A percentile compares a stretch with the other conserved stretches of the same genome.
These are phyloP conservation scores for Geotrichum fermentans DNA, from an alignment of 1,139 yeast species.

Conservation along the genomic window DNA sequence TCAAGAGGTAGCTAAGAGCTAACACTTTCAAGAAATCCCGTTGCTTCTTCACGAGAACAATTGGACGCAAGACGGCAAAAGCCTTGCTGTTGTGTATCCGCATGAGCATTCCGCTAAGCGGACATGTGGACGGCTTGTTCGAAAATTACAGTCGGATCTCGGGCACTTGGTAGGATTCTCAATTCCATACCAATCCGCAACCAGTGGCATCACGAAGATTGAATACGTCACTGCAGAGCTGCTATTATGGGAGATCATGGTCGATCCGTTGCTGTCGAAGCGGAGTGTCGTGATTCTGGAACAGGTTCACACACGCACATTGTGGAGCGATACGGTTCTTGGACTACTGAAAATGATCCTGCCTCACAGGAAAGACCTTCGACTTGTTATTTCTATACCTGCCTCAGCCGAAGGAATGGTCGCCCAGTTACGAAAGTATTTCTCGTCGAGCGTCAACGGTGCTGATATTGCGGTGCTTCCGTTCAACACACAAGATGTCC, in stretches of 20 bases:
- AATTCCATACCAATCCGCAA: constrained; percentile 60
- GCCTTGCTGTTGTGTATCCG: constrained; percentile 58
- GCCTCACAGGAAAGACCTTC: constrained; percentile 23
- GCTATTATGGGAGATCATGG: constrained; percentile 61
- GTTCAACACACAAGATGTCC: constrained; percentile 14
- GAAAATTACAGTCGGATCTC: constrained; percentile 8
- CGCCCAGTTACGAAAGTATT: constrained; percentile 39
- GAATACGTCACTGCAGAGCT: constrained; percentile 79
- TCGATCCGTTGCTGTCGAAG: constrained; percentile 56
- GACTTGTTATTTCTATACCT: constrained; percentile 10
- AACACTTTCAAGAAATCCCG: constrained; percentile 44
- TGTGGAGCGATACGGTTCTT: constrained; percentile 69
- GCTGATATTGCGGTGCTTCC: neutral
- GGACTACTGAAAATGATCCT: constrained; percentile 57
- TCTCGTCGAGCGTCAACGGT: constrained; percentile 41
- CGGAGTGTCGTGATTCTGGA: constrained; percentile 77
- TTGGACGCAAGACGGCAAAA: constrained; percentile 41
- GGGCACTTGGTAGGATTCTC: constrained; percentile 46
- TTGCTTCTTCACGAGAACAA: constrained; percentile 75
- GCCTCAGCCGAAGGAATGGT: constrained; percentile 7
- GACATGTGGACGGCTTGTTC: constrained; percentile 14
- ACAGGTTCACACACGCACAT: constrained; percentile 80
- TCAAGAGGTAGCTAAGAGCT: neutral
- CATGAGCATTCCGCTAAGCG: constrained; percentile 10
- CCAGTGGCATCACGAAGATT: constrained; percentile 52